Conservation (phyloP, 371 early-diverging fungal genomes). For the Mucor mucedo region DNA sequence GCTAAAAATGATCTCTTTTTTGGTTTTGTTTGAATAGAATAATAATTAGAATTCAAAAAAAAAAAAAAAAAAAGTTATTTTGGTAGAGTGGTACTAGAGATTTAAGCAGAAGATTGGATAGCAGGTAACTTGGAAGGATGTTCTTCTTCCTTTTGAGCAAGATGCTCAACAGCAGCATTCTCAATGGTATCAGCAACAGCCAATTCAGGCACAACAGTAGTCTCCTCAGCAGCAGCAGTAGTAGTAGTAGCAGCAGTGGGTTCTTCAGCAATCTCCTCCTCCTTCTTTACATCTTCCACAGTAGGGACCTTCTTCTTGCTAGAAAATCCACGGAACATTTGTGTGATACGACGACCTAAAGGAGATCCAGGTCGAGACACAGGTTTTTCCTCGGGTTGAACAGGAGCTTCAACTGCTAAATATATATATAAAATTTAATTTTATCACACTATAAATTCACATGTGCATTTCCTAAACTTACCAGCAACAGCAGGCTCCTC, state of each 20-base stretch:
- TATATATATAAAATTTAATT: neutral
- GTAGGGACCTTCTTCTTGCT: slow-evolving; percentile 32
- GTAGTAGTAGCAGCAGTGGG: neutral
- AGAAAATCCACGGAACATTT: slow-evolving; percentile 40
- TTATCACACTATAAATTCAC: slow-evolving; percentile 4
- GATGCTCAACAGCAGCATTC: slow-evolving; percentile 3
- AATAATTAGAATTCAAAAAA: neutral
- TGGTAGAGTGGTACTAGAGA: neutral
- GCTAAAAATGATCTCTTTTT: too few relatives aligned
- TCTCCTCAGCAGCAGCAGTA: neutral
- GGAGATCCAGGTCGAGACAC: slow-evolving; percentile 35
- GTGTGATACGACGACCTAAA: slow-evolving; percentile 51
- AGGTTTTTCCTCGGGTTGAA: slow-evolving; percentile 23
- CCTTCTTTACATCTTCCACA: slow-evolving; percentile 33
- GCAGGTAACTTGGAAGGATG: slow-evolving; percentile 5
- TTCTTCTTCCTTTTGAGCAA: neutral
- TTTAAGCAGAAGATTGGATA: slow-evolving; percentile 26
- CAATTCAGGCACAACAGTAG: slow-evolving; percentile 11
- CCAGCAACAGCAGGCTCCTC: slow-evolving; percentile 15
- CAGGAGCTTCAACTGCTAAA: slow-evolving; percentile 12
- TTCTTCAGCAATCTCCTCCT: slow-evolving; percentile 10
- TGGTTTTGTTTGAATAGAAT: too few relatives aligned
- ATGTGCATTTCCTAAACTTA: slow-evolving; percentile 30
- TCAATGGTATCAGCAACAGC: slow-evolving; percentile 2
- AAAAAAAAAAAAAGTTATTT: slow-evolving; percentile 2